These are phyloP conservation scores for Exophiala aquamarina DNA, from an alignment of 2,329 filamentous ascomycete genomes.

Conservation along the genomic window DNA sequence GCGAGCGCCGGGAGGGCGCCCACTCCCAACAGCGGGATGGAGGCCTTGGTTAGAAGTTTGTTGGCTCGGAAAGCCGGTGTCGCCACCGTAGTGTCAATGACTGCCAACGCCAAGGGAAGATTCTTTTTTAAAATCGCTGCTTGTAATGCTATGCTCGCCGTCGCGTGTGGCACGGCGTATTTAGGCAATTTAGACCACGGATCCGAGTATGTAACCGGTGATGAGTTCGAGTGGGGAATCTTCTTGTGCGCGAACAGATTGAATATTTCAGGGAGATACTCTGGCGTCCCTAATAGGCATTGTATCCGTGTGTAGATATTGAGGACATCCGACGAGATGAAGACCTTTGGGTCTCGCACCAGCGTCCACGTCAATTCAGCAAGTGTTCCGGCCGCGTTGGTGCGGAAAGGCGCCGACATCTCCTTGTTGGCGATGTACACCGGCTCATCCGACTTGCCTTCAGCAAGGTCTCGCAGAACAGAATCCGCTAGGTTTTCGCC, in stretches of 20 bases:
- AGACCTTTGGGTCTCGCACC: conserved; percentile 71
- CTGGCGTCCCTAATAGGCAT: conserved; percentile 67
- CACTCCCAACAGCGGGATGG: conserved; percentile 41
- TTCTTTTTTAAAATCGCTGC: conserved; percentile 78
- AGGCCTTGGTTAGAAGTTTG: conserved; percentile 44
- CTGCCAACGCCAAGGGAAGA: conserved; percentile 74
- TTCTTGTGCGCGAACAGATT: conserved; percentile 82
- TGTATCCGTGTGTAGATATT: conserved; percentile 75
- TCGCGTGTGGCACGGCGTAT: conserved; percentile 68
- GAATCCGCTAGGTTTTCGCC: conserved; percentile 40
- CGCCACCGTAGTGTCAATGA: conserved; percentile 63
- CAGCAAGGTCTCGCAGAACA: conserved; percentile 25
- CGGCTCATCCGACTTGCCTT: conserved; percentile 21
- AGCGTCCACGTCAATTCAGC: conserved; percentile 65
- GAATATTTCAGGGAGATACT: conserved; percentile 77
- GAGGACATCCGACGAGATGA: conserved; percentile 74
- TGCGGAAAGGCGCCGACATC: conserved; percentile 33
- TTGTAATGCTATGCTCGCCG: conserved; percentile 73
- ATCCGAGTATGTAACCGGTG: conserved; percentile 58
- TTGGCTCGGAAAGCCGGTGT: conserved; percentile 43
- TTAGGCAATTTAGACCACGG: conserved; percentile 68
- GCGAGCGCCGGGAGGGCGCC: conserved; percentile 43
- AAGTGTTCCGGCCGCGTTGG: conserved; percentile 44
- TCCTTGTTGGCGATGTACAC: conserved; percentile 24
- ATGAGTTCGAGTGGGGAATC: conserved; percentile 58